A percentile compares a stretch with the other conserved stretches of the same genome.
These are phyloP conservation scores for Eimeria falciformis DNA, from an alignment of 169 alveolate species.

Conservation along the genomic window DNA sequence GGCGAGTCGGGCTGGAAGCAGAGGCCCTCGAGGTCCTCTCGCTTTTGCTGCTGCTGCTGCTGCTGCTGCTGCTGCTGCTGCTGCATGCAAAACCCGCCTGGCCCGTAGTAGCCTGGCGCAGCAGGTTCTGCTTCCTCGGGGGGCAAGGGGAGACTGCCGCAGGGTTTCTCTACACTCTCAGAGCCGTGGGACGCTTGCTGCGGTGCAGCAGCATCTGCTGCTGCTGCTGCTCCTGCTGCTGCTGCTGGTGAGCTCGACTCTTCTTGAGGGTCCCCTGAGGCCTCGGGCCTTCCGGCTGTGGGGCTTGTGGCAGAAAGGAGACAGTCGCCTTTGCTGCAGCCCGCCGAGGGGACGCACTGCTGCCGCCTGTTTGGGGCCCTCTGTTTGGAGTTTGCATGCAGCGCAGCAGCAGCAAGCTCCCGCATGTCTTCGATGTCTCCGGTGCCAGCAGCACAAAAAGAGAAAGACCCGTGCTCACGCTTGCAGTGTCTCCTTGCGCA, in stretches of 20 bases:
- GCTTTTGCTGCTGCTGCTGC: conserved; percentile 31
- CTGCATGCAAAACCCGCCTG: too few species aligned
- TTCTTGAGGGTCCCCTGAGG: not conserved
- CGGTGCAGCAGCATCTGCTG: conserved; percentile 5
- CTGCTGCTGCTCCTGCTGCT: not conserved
- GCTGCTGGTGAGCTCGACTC: not conserved
- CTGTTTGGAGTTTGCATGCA: not conserved
- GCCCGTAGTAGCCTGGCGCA: too few species aligned
- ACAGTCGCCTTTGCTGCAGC: conserved; percentile 13
- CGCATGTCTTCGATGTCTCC: conserved; percentile 16
- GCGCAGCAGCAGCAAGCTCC: too few species aligned
- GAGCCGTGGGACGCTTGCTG: too few species aligned
- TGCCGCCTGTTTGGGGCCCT: not conserved
- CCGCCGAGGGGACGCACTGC: not conserved
- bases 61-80: conserved; percentile 45
- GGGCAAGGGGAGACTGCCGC: too few species aligned
- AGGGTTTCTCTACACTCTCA: too few species aligned
- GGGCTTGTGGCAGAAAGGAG: too few species aligned
- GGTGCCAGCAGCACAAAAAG: not conserved
- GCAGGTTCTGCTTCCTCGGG: not conserved
- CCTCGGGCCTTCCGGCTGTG: conserved; percentile 19
- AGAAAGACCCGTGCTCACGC: not conserved
- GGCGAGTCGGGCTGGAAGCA: too few species aligned
- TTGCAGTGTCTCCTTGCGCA: too few species aligned
- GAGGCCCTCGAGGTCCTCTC: not conserved